Conservation (phyloP, 768 basidiomycete genomes). For the Albatrellus ellisii region DNA sequence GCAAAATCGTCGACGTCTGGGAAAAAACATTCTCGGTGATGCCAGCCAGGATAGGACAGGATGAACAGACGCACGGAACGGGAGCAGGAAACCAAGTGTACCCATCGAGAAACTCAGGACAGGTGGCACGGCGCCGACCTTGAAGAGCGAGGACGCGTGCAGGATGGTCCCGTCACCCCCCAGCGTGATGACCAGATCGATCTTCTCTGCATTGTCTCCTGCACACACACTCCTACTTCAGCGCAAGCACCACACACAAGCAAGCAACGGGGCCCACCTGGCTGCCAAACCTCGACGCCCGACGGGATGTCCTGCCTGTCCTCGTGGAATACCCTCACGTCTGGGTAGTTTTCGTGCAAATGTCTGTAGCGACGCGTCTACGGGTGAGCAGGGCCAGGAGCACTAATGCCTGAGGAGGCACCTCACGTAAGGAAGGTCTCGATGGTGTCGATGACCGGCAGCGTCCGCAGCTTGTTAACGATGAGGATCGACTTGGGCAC, state of each 20-base stretch:
- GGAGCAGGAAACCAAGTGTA: constrained; percentile 84
- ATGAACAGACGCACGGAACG: constrained; percentile 63
- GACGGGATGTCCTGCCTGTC: constrained; percentile 31
- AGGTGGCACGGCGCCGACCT: constrained; percentile 82
- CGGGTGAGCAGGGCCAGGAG: not conserved
- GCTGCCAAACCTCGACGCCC: constrained; percentile 39
- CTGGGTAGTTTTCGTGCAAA: constrained; percentile 19
- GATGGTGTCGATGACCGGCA: constrained; percentile 65
- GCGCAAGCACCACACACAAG: not conserved
- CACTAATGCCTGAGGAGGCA: not conserved
- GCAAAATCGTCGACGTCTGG: constrained; percentile 83
- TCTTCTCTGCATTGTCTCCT: constrained; percentile 40
- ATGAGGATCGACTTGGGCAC: constrained; percentile 60
- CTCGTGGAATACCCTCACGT: constrained; percentile 21
- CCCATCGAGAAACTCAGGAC: constrained; percentile 88
- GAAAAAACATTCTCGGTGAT: not conserved
- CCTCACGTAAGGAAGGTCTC: constrained; percentile 59
- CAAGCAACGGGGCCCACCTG: constrained; percentile 27
- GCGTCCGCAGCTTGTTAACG: constrained; percentile 72
- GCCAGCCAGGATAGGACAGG: not conserved
- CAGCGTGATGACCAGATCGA: constrained; percentile 81
- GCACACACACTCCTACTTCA: not conserved
- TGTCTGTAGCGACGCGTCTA: constrained; percentile 13
- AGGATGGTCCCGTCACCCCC: constrained; percentile 95
- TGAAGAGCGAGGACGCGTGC: constrained; percentile 86